Conservation (phyloP, 139 green algal genomes). For the Parachlorella kessleri region DNA sequence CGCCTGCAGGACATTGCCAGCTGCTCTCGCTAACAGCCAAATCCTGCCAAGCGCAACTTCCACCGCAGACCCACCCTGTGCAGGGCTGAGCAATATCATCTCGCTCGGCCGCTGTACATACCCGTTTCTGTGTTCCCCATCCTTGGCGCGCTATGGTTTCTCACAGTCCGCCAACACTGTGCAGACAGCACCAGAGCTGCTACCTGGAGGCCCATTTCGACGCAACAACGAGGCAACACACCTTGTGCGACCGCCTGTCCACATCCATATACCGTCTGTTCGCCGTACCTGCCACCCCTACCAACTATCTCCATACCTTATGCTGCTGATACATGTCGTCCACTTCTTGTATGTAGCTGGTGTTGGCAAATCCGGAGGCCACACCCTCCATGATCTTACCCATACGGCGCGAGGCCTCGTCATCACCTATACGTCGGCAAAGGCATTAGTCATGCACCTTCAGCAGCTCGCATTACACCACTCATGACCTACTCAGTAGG, state of each 20-base stretch:
- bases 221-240: too few relatives aligned
- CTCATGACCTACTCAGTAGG: too few relatives aligned
- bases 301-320: conserved; percentile 15
- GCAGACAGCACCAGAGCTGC: too few relatives aligned
- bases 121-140: neutral
- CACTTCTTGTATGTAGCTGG: conserved; percentile 21
- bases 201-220: too few relatives aligned
- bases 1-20: neutral
- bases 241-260: too few relatives aligned
- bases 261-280: too few relatives aligned
- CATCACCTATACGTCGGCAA: conserved; percentile 20
- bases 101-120: neutral
- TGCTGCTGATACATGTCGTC: conserved; percentile 20
- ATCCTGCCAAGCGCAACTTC: neutral
- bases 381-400: conserved; percentile 31
- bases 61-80: neutral
- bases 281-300: too few relatives aligned
- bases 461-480: too few relatives aligned
- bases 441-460: neutral
- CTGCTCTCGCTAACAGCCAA: neutral
- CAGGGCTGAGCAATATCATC: neutral
- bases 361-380: conserved; percentile 31
- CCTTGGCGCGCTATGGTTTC: too few relatives aligned
- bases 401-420: conserved; percentile 30
- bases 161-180: too few relatives aligned